Evolutionary conservation across 768 basidiomycete species (phyloP).

Genomic region (Tricholoma flavovirens): DNA sequence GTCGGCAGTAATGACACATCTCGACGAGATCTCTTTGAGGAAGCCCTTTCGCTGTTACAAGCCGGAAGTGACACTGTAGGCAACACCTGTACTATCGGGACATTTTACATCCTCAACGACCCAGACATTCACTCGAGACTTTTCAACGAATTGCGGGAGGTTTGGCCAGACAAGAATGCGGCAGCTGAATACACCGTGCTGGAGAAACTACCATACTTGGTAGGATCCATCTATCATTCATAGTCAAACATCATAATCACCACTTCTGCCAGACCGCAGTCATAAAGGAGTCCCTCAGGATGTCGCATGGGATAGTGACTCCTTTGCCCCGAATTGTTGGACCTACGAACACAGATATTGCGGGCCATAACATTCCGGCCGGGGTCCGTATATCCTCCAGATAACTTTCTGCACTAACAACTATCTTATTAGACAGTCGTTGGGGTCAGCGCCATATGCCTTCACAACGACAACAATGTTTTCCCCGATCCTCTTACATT

Average conservation of each 20-base stretch:
- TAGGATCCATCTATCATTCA: constrained; percentile 13
- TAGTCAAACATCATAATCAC: not conserved
- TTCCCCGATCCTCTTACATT: constrained; percentile 35
- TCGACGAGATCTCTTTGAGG: constrained; percentile 22
- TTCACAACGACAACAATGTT: constrained; percentile 32
- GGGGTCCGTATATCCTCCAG: constrained; percentile 24
- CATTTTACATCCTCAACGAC: constrained; percentile 31
- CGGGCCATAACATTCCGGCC: constrained; percentile 30
- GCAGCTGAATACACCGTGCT: constrained; percentile 22
- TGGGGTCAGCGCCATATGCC: constrained; percentile 30
- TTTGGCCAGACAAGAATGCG: constrained; percentile 29
- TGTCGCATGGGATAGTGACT: constrained; percentile 36
- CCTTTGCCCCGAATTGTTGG: constrained; percentile 40
- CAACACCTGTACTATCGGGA: constrained; percentile 32
- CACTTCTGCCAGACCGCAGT: constrained; percentile 34
- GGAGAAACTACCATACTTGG: constrained; percentile 40
- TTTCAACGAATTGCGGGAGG: constrained; percentile 26
- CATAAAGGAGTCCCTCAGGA: constrained; percentile 41
- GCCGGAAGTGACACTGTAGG: constrained; percentile 36
- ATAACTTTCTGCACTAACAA: not conserved
- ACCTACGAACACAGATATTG: constrained; percentile 26
- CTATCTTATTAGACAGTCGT: constrained; percentile 31
- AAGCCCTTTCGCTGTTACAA: constrained; percentile 31
- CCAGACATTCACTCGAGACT: constrained; percentile 22
- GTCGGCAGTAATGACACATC: constrained; percentile 1